These are phyloP conservation scores for Urtica urens DNA, from an alignment of 306 rosid species.

Conservation along the genomic window DNA sequence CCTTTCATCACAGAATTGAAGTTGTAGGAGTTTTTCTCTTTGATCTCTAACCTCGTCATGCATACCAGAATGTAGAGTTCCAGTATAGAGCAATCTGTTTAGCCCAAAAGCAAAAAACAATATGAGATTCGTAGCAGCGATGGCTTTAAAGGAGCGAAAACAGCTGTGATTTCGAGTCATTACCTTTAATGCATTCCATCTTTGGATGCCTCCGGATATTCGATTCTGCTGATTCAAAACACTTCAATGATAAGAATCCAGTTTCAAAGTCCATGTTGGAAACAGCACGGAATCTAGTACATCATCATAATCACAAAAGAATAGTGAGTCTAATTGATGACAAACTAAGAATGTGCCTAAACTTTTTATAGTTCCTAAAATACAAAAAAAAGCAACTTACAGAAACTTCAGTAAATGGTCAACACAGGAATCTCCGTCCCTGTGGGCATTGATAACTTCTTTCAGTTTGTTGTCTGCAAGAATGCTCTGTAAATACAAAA, in stretches of 20 bases:
- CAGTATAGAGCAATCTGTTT: conserved; percentile 71
- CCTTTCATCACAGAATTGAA: conserved; percentile 85
- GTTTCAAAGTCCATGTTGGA: conserved; percentile 62
- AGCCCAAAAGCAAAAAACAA: neutral
- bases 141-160: neutral
- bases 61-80: conserved; percentile 85
- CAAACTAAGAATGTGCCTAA: neutral
- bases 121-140: neutral
- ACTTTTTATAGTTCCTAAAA: neutral
- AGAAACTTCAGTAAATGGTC: conserved; percentile 58
- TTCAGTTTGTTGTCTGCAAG: conserved; percentile 52
- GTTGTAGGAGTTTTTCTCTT: conserved; percentile 74
- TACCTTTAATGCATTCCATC: conserved; percentile 71
- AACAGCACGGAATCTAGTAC: conserved; percentile 57
- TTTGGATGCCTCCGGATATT: conserved; percentile 65
- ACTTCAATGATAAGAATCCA: conserved; percentile 52
- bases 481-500: conserved; percentile 59
- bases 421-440: conserved; percentile 45
- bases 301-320: too few relatives aligned
- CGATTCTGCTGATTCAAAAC: conserved; percentile 57
- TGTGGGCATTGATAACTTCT: conserved; percentile 33
- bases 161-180: too few relatives aligned
- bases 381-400: conserved; percentile 38
- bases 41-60: conserved; percentile 81
- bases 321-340: conserved; percentile 16